Evolutionary conservation across 164 flowering plant genomes (phyloP), one percentile per base, ranked within the genome.

Genomic region (Cinnamomum micranthum): DNA sequence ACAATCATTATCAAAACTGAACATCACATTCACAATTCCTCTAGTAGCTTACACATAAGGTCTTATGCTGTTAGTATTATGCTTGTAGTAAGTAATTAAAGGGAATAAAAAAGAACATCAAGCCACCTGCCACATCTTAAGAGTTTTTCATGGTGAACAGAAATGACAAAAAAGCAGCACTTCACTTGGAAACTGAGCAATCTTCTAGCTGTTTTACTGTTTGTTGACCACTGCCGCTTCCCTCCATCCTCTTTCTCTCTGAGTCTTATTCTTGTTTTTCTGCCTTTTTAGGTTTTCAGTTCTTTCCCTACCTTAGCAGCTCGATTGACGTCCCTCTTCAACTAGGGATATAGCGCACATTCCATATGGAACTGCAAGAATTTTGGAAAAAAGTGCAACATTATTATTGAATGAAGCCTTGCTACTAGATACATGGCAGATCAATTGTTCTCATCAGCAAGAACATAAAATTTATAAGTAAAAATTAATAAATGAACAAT

Each of bases 101-200:
- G 25, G n/a, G 59, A 52, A 52, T 1, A 73, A 24, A 73, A 65
- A 23, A 17, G 23, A 13, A 73, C 7, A 72, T 20, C 17, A 60
- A n/a, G 24, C 47, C 47, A 41, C 47, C 47, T 9, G 47, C 47
- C 47, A 7, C 11, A 41, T 41, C 47, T 41, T 7, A 41, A 41
- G 47, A 35, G 6, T 6, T 35, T 35, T 35, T 35, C 68, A 33
- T 23, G 14, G 23, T 33, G 35, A 1, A 50, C n/a, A 23, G 7
- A 65, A n/a, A 72, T 58, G 25, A 13, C 63, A 70, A 71, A 24
- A 79, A 3, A 33, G 24, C 59, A 24, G 52, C 13, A 77, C 92
- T 80, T 27, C n/a, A 91, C 96, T 91, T 90, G 80, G 93, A 79
- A 75, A 91, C 91, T 1, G 97, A 85, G 80, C 97, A 91, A 1